Percentiles rank a stretch among this genome's conserved stretches.
Conservation (phyloP, 345 rosid species). For the Cardamine occulta region DNA sequence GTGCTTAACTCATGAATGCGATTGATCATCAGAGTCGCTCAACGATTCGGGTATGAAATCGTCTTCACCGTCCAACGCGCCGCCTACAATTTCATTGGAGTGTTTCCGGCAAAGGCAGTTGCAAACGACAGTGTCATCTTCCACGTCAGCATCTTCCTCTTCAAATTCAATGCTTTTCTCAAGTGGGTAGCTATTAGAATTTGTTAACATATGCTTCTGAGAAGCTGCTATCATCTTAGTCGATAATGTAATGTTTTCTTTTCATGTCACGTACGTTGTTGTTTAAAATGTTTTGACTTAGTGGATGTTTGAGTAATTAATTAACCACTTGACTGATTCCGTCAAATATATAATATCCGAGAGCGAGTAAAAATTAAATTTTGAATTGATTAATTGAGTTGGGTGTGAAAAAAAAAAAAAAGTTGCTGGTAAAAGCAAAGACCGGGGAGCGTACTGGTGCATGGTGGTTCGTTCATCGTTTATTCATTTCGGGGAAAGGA, state of each 20-base stretch:
- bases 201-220: background rate
- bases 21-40: conserved; percentile 53
- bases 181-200: conserved; percentile 42
- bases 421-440: conserved; percentile 2
- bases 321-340: background rate
- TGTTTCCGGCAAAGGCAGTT: conserved; percentile 71
- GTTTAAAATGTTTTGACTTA: background rate
- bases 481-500: conserved; percentile 41
- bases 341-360: background rate
- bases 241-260: background rate
- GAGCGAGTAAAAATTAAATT: background rate
- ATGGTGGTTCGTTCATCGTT: conserved; percentile 47
- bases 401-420: background rate
- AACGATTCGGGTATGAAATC: conserved; percentile 60
- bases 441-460: conserved; percentile 15
- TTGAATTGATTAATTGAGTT: background rate
- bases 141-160: conserved; percentile 53
- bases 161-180: conserved; percentile 76
- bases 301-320: conserved; percentile 1
- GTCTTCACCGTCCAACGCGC: conserved; percentile 61
- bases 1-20: background rate
- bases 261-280: background rate
- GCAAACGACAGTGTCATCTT: conserved; percentile 58
- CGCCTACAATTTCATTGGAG: conserved; percentile 78
- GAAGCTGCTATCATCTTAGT: background rate